Conservation (phyloP, 2,329 filamentous ascomycete genomes). For the Fusarium neocosmosporiellum region DNA sequence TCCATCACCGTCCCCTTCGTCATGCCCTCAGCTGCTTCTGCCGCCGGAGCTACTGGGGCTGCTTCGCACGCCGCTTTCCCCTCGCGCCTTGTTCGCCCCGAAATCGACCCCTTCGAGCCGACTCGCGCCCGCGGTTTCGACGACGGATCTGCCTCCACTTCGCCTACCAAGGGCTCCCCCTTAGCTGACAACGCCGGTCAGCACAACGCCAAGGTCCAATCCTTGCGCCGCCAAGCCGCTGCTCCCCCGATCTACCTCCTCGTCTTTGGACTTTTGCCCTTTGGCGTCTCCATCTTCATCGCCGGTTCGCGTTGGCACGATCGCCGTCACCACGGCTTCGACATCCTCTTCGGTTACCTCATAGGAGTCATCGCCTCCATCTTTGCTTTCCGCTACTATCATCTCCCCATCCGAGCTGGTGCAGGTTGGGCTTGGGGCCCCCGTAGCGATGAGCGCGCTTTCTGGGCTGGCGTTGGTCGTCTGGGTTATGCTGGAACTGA, state of each 20-base stretch:
- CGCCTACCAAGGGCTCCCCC: constrained; percentile 35
- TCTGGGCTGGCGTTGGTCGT: constrained; percentile 78
- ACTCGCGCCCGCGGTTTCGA: constrained; percentile 34
- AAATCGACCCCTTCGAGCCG: constrained; percentile 51
- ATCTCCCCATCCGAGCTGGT: constrained; percentile 78
- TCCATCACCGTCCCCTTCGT: constrained; percentile 79
- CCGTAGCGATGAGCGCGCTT: constrained; percentile 77
- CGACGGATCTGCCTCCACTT: constrained; percentile 29
- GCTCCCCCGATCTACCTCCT: constrained; percentile 86
- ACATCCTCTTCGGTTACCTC: constrained; percentile 85
- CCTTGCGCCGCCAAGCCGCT: constrained; percentile 75
- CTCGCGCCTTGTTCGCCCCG: constrained; percentile 67
- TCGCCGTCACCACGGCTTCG: constrained; percentile 91
- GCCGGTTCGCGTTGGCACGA: constrained; percentile 88
- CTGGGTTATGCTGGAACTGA: constrained; percentile 64
- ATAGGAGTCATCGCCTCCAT: constrained; percentile 79
- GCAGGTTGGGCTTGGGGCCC: constrained; percentile 93
- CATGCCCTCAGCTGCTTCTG: constrained; percentile 58
- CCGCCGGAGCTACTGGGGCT: constrained; percentile 65
- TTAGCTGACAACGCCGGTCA: constrained; percentile 33
- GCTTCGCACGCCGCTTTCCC: constrained; percentile 82
- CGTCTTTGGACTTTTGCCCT: constrained; percentile 74
- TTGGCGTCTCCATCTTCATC: constrained; percentile 82
- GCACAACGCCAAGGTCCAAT: constrained; percentile 49
- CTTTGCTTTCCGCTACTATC: constrained; percentile 86